phyloP scores from a whole-genome alignment of 345 rosid genomes.

The Citrus hindsii region DNA sequence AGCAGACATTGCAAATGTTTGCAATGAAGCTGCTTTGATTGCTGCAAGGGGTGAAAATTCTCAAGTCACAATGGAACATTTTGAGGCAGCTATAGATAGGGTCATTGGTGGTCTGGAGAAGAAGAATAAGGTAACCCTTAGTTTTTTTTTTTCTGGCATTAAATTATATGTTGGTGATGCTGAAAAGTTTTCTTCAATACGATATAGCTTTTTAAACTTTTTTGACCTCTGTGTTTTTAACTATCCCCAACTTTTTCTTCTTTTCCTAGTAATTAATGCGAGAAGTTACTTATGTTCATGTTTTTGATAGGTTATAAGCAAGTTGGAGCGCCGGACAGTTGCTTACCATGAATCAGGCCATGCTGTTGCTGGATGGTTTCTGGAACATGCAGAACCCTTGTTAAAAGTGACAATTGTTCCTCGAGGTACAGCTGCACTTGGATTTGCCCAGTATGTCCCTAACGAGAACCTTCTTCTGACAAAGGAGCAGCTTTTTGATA shows the following conservation, averaged over 20 bases:
- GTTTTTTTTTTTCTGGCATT: not conserved
- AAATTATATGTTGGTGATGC: not conserved
- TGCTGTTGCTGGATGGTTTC: conserved; percentile 92
- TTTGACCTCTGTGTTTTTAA: not conserved
- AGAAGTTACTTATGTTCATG: not conserved
- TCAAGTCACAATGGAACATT: conserved; percentile 69
- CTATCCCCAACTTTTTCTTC: not conserved
- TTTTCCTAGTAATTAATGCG: not conserved
- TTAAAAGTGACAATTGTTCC: conserved; percentile 96
- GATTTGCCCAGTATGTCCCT: conserved; percentile 96
- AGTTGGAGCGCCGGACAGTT: conserved; percentile 82
- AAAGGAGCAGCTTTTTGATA: conserved; percentile 91
- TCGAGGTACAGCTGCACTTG: conserved; percentile 94
- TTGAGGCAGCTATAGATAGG: conserved; percentile 94
- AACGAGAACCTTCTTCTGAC: conserved; percentile 95
- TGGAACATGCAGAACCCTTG: conserved; percentile 97
- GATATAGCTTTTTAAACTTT: not conserved
- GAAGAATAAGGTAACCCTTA: conserved; percentile 65
- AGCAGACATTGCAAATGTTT: conserved; percentile 93
- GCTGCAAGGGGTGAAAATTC: conserved; percentile 67
- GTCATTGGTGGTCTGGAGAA: conserved; percentile 98
- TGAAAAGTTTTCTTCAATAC: not conserved
- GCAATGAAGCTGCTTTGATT: conserved; percentile 93
- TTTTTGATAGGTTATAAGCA: conserved; percentile 73
- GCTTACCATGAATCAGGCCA: conserved; percentile 98